Base-by-base conservation (phyloP, 257 asterid genomes). In the Fraxinus excelsior region DNA sequence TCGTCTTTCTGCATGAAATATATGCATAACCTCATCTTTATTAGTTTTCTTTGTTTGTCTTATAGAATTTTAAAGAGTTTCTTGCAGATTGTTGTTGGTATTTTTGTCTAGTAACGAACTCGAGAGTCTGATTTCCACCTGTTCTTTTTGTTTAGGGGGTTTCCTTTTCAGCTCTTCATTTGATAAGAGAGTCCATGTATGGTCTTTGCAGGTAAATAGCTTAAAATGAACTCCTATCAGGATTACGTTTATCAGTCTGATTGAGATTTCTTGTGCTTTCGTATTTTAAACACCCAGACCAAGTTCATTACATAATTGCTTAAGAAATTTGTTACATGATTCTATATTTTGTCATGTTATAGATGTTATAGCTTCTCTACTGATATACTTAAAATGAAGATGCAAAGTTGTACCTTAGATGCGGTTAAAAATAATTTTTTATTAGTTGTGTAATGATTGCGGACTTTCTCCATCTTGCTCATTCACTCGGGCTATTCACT, bases 151-250 rank as follows among this genome's bases (percentile, higher is more conserved):
- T 82, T 76, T 78, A 93, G 99, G 97, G 78, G 97, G 85, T 65
- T 93, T 89, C 83, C 88, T 95, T 81, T 95, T 95, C 96, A 95
- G 99, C 92, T 88, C 96, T 74, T 90, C 99, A 0, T 92, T 83
- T 79, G 99, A 95, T 86, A 95, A 87, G 89, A 81, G 76, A 58
- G 91, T 95, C 85, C 83, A 80, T 13, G 98, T 90, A 28, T 95
- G 99, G 99, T 91, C 93, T 85, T 87, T 95, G 76, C 87, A 92
- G 97, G 98, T 93, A 90, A 82, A 58, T 62, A 31, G 26, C 71
- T 72, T 53, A 26, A 51, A 70, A 70, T 37, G 18, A 78, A 51
- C 77, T 74, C 76, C 19, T 67, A 34, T 29, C 38, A 37, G 14
- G 34, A 72, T 51, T 42, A 16, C 14, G 23, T 35, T 72, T 25